Evolutionary conservation across 2,329 filamentous ascomycete genomes (phyloP), one percentile per base, ranked within the genome.

Genomic region (Cryphonectria japonica): DNA sequence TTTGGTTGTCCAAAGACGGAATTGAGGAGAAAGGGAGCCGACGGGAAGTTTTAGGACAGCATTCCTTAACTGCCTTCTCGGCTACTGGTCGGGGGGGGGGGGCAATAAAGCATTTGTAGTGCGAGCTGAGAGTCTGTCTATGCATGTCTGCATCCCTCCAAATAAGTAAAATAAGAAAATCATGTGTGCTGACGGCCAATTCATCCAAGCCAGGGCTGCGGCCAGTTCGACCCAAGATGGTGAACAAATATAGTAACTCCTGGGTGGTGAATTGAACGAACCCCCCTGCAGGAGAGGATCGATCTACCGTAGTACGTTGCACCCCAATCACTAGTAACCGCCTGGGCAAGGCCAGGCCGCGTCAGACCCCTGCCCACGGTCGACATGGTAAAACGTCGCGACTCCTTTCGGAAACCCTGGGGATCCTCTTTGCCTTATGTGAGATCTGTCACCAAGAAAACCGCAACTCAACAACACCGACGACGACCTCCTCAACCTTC

Each of bases 391-490:
- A 64, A 64, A 64, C 61, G 61, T 39, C 43, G 61, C 61, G 39
- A 64, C 61, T 64, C 59, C 59, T 61, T 61, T 39, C 26, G 59
- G 59, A 46, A 64, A 64, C 61, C 26, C 37, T 29, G n/a, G 39
- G 61, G 39, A 29, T 43, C 61, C 37, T 64, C 37, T 64, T 46
- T 64, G 37, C 37, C n/a, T 62, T 62, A 46, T 14, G 61, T 64
- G 61, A 64, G 61, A 64, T 64, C 61, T 64, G 61, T 64, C 61
- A 64, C 61, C 37, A 41, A 41, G 59, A 41, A 13, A 64, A 64
- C 61, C 14, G 11, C 61, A 26, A 32, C 39, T n/a, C 59, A 39
- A 39, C 59, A 22, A 61, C 34, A 59, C 32, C 19, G 22, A 61
- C 32, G 8, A 37, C 59, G 22, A 61, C 59, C 57, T 37, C 34